Conservation (phyloP, 352 stramenopile genomes). For the Pythium phragmitis region DNA sequence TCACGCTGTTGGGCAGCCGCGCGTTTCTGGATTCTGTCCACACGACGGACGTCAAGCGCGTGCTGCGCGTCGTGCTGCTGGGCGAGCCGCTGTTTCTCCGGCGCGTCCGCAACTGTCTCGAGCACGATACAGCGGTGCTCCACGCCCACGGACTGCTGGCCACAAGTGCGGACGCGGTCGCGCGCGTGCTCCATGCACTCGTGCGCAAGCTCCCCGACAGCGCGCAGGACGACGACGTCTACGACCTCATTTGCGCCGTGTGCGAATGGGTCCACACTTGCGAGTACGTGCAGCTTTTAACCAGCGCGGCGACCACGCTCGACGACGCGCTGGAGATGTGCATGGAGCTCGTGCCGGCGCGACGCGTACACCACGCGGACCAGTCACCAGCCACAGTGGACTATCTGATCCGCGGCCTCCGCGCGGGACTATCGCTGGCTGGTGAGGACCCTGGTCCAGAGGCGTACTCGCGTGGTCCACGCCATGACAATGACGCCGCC, state of each 20-base stretch:
- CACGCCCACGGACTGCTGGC: background rate
- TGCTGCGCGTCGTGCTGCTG: conserved; percentile 20
- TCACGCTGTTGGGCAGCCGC: conserved; percentile 42
- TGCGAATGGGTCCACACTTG: conserved; percentile 7
- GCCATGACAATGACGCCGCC: conserved; percentile 31
- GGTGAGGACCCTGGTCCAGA: background rate
- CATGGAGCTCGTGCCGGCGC: conserved; percentile 23
- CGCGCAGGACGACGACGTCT: conserved; percentile 23
- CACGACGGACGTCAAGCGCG: conserved; percentile 18
- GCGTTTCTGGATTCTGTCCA: conserved; percentile 45
- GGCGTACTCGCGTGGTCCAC: conserved; percentile 13
- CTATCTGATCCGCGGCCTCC: conserved; percentile 8
- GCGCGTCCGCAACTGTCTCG: conserved; percentile 15
- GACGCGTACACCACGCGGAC: background rate
- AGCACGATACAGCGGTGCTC: conserved; percentile 1
- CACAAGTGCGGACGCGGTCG: conserved; percentile 3
- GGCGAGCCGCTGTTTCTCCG: conserved; percentile 22
- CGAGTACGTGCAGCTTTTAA: background rate
- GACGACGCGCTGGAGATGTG: conserved; percentile 21
- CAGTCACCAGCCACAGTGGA: background rate
- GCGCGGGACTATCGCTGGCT: background rate
- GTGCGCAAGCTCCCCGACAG: conserved; percentile 15
- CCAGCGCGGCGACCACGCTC: background rate
- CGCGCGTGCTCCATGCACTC: conserved; percentile 8
- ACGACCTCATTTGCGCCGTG: conserved; percentile 3